These are phyloP conservation scores for Backusella luteola DNA, from an alignment of 192 early-diverging fungal species.

Conservation along the genomic window DNA sequence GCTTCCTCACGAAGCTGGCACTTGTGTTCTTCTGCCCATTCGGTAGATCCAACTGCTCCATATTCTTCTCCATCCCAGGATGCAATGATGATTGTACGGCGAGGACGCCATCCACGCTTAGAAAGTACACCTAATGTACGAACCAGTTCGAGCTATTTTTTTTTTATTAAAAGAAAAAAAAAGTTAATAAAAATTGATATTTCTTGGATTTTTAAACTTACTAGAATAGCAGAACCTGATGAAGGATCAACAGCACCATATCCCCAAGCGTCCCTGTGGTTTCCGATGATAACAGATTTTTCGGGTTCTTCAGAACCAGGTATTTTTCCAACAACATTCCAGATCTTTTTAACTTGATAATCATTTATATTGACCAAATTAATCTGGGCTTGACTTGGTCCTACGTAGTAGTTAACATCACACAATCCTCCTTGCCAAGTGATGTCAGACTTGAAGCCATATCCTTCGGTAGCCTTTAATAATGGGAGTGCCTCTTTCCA, in stretches of 20 bases:
- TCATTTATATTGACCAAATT: slow-evolving; percentile 52
- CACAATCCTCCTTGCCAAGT: slow-evolving; percentile 54
- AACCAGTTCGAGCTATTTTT: slow-evolving; percentile 46
- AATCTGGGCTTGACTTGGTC: slow-evolving; percentile 48
- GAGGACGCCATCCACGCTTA: slow-evolving; percentile 58
- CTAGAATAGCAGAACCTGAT: slow-evolving; percentile 56
- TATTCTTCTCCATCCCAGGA: slow-evolving; percentile 72
- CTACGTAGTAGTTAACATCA: slow-evolving; percentile 53
- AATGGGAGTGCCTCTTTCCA: slow-evolving; percentile 59
- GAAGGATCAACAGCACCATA: slow-evolving; percentile 64
- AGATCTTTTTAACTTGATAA: slow-evolving; percentile 48
- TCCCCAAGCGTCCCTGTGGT: slow-evolving; percentile 68
- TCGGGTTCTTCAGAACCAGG: slow-evolving; percentile 50
- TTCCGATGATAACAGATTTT: slow-evolving; percentile 54
- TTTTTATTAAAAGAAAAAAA: background rate
- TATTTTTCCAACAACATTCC: slow-evolving; percentile 62
- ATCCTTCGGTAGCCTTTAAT: slow-evolving; percentile 46
- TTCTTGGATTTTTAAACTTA: background rate
- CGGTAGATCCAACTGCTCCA: slow-evolving; percentile 60
- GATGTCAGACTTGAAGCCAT: slow-evolving; percentile 36
- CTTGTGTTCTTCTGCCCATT: slow-evolving; percentile 63
- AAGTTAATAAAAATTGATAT: background rate
- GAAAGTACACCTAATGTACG: slow-evolving; percentile 49
- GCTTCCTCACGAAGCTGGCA: slow-evolving; percentile 49
- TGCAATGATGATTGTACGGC: slow-evolving; percentile 57